Evolutionary conservation across 2,329 filamentous ascomycete genomes (phyloP), one percentile per base, ranked within the genome.

Genomic region (Fusarium bulbicola): DNA sequence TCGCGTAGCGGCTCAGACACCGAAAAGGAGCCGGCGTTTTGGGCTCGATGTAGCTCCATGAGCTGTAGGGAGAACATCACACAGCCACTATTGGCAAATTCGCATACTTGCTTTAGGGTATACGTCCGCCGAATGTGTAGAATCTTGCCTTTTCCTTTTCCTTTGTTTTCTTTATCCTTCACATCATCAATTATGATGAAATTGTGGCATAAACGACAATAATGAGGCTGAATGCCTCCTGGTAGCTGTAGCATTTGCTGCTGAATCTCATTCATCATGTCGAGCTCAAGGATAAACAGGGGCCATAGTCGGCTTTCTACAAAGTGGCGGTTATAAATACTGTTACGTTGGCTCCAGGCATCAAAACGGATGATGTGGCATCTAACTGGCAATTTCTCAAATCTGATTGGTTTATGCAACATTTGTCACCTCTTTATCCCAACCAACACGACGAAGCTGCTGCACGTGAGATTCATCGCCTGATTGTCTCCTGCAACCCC

Each of bases 251-350:
- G 24, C 6, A 26, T 26, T 26, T 45, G 24, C 24, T 26, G 24
- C 42, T 20, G 42, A 14, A 13, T 45, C 5, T 26, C 7, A 26
- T 45, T 18, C 24, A 45, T 45, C 6, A 26, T 45, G 16, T 12
- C 42, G 24, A 45, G 11, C 24, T 45, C 24, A 45, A 26, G 24
- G 9, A 5, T 7, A 45, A 20, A 45, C 1, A 2, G 16, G 26
- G 18, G 9, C 9, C 4, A 8, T 1, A 26, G 12, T 1, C 9
- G 20, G 42, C 6, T 12, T 14, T 26, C 0, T 13, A 4, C 1
- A 1, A 26, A 14, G 7, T 9, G 16, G 24, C 16, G 1, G 16
- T 2, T 10, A 9, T 10, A 26, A 26, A 20, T 5, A 24, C 1
- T 26, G 42, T 14, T 12, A 18, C 11, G 5, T 18, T 13, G 42